Conservation (phyloP, 2,329 filamentous ascomycete species). For the Fragosphaeria purpurea region DNA sequence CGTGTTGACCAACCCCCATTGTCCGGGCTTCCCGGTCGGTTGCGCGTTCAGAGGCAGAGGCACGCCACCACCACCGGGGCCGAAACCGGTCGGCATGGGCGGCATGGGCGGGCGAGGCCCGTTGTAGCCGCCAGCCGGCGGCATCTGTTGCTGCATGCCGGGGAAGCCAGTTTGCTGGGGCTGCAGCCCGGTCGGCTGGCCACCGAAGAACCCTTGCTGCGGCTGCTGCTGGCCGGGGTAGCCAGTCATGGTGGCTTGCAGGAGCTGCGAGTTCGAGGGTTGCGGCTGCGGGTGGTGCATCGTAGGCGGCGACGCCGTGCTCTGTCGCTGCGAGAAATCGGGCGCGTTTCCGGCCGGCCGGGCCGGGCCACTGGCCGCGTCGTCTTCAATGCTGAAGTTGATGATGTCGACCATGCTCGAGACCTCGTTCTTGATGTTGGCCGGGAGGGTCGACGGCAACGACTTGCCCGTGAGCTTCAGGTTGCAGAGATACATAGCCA, state of each 20-base stretch:
- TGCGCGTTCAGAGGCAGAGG: slow-evolving; percentile 71
- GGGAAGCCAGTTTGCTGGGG: slow-evolving; percentile 62
- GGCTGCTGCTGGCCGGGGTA: slow-evolving; percentile 45
- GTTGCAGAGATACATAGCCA: slow-evolving; percentile 98
- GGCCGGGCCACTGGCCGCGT: slow-evolving; percentile 30
- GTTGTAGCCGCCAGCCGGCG: slow-evolving; percentile 68
- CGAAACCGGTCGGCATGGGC: slow-evolving; percentile 55
- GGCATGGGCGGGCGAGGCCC: slow-evolving; percentile 82
- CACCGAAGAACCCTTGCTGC: slow-evolving; percentile 40
- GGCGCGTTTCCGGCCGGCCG: slow-evolving; percentile 52
- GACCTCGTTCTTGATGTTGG: slow-evolving; percentile 88
- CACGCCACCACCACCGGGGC: slow-evolving; percentile 53
- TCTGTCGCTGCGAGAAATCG: slow-evolving; percentile 50
- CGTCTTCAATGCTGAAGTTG: slow-evolving; percentile 81
- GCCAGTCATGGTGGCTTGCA: slow-evolving; percentile 59
- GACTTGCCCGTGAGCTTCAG: slow-evolving; percentile 79
- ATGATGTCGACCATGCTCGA: slow-evolving; percentile 99
- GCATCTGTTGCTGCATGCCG: slow-evolving; percentile 44
- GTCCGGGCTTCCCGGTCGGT: slow-evolving; percentile 82
- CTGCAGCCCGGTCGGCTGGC: slow-evolving; percentile 51
- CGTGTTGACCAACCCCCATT: slow-evolving; percentile 97
- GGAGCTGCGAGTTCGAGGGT: slow-evolving; percentile 56
- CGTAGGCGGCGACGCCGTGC: slow-evolving; percentile 38
- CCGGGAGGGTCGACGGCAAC: slow-evolving; percentile 64
- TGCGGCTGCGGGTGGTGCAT: slow-evolving; percentile 66